Evolutionary conservation across 768 basidiomycete genomes (phyloP), one percentile per base, ranked within the genome.

Genomic region (Russula sp.): DNA sequence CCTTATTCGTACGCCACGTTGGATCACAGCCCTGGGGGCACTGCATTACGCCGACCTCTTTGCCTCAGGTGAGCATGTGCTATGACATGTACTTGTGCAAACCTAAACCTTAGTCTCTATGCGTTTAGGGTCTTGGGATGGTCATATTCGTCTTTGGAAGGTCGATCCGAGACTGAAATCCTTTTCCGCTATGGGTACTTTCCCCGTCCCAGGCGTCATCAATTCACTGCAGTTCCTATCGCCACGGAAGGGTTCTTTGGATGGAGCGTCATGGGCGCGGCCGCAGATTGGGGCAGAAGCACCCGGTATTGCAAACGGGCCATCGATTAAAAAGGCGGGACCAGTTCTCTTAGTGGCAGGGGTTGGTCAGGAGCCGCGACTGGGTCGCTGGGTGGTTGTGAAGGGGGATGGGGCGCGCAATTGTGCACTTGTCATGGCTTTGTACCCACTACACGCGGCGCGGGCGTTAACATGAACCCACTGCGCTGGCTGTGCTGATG

Each of bases 11-110:
- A 87, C 86, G 32, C 90, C 94, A 22, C 81, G 96, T 22, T 98
- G 95, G 94, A 85, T 99, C 70, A 96, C 93, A 1, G 80, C 91
- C 0, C 75, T 98, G 43, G 86, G 87, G 13, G 80, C 83, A 61
- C 75, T 98, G 56, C 84, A 87, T 22, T 98, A 97, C 73, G 91
- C 93, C 7, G 93, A 99, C 72, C 69, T 93, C 6, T 89, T 99
- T 66, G 93, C 83, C 0, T 93, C 94, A 7, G 96, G 95, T 92
- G 70, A 60, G 78, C 73, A 16, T 22, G 38, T 20, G 51, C 58
- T 41, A 50, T 16, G 29, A 46, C 9, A 20, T 18, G 42, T 29
- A 22, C 38, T 20, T 7, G 45, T 36, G 16, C 25, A 29, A 29
- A 29, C 9, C 7, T n/a, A 10, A 13, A 34, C 34, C 22, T 34